Base-by-base conservation (phyloP, 805 yeast genomes). In the Saccharomycopsis oosterbeekiorum region DNA sequence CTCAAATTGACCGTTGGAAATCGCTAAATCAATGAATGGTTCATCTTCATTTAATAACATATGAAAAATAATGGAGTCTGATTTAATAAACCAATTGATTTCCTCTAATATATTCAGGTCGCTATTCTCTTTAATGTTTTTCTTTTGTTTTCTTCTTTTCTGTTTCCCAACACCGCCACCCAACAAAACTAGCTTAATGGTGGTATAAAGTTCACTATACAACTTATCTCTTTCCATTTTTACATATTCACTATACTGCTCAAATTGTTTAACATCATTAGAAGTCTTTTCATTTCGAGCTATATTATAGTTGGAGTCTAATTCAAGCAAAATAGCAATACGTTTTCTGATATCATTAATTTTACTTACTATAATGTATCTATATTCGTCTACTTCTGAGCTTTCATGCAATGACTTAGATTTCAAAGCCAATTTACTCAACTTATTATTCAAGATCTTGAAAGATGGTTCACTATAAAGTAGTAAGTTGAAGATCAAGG, bases 401-500 rank as follows among this genome's bases (percentile, higher is more conserved):
- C 85, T 70, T 65, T 89, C 86, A 42, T 82, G 82, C 69, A 87
- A 80, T 69, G 89, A 92, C 37, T 88, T 80, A 1, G 53, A 24
- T 2, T 89, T 82, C 65, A 92, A 77, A 51, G 84, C 75, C 68
- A 90, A 74, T 65, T 86, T 85, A 60, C 84, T 85, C 37, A 89
- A 75, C 42, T 80, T 79, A 60, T 87, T 85, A 41, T 79, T 78
- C 53, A 86, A 70, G 41, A 76, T 74, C 63, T 82, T 81, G 54
- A 81, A 79, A 65, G 80, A 78, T 4, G 97, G 96, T 65, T 89
- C 96, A 5, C 82, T 76, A 69, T 89, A 89, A 39, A 89, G 76
- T 62, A 93, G 68, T 55, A 92, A 73, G 59, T 86, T 84, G 67
- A 82, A 77, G 0, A 81, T 76, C 43, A 91, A 82, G 15, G 81